Percentiles rank a stretch among this genome's conserved stretches.
phyloP scores from a whole-genome alignment of 306 rosid genomes.

The Vigna unguiculata region DNA sequence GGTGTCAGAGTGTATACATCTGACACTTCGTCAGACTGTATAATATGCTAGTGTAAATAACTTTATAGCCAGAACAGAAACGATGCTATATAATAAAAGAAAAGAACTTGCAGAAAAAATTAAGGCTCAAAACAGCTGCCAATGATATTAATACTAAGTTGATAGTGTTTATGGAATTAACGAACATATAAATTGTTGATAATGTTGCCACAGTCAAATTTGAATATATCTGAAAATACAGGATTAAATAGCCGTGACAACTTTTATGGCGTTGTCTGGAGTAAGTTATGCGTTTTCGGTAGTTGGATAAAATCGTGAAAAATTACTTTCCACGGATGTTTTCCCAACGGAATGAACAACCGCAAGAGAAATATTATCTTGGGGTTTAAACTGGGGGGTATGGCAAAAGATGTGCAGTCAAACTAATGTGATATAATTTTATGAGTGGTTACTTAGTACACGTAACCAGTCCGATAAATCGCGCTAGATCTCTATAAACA shows the following conservation, averaged over 20 bases:
- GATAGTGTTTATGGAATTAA: not conserved
- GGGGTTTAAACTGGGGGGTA: too few relatives aligned
- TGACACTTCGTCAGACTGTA: not conserved
- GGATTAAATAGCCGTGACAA: too few relatives aligned
- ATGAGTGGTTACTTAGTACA: constrained; percentile 21
- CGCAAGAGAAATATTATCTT: too few relatives aligned
- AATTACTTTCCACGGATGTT: too few relatives aligned
- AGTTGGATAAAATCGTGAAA: too few relatives aligned
- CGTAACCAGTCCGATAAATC: not conserved
- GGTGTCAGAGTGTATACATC: not conserved
- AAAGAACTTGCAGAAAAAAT: constrained; percentile 17
- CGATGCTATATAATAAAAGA: constrained; percentile 12
- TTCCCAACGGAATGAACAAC: too few relatives aligned
- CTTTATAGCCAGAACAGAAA: constrained; percentile 17
- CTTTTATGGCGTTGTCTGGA: too few relatives aligned
- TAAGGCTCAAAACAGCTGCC: not conserved
- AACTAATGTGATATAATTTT: constrained; percentile 20
- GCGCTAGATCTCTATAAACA: constrained; percentile 7
- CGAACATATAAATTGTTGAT: not conserved
- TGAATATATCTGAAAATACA: not conserved
- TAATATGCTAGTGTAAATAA: not conserved
- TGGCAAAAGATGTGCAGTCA: not conserved
- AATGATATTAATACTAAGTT: not conserved
- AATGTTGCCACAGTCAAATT: constrained; percentile 1
- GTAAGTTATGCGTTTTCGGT: too few relatives aligned